phyloP scores from a whole-genome alignment of 2,329 filamentous ascomycete genomes.

The Septoria linicola region DNA sequence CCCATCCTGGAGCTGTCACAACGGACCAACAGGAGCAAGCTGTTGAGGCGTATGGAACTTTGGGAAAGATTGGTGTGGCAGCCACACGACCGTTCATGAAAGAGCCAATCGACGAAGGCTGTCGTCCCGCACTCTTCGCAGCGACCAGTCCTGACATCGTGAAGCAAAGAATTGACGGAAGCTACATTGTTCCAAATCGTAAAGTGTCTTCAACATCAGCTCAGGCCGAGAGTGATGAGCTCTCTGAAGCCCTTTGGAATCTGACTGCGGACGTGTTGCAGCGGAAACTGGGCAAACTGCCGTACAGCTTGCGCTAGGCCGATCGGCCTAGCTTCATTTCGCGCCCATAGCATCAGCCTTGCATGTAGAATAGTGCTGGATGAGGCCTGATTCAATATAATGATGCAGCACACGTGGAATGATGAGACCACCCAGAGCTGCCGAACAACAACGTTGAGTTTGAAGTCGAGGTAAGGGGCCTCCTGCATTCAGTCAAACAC shows the following conservation, averaged over 20 bases:
- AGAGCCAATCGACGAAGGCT: slow-evolving; percentile 50
- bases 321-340: too few species aligned
- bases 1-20: slow-evolving; percentile 50
- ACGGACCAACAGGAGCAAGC: slow-evolving; percentile 53
- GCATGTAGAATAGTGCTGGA: too few species aligned
- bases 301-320: too few species aligned
- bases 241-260: slow-evolving; percentile 48
- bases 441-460: slow-evolving; percentile 5
- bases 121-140: slow-evolving; percentile 50
- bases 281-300: slow-evolving; percentile 40
- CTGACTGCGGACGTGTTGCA: slow-evolving; percentile 48
- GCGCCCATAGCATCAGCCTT: too few species aligned
- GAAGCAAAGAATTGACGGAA: slow-evolving; percentile 47
- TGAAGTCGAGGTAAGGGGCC: slow-evolving; percentile 13
- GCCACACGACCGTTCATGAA: slow-evolving; percentile 50
- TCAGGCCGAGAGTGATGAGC: slow-evolving; percentile 45
- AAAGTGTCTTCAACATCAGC: slow-evolving; percentile 47
- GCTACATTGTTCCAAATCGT: slow-evolving; percentile 52
- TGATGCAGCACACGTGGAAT: too few species aligned
- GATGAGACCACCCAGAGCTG: too few species aligned
- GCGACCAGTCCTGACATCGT: slow-evolving; percentile 47
- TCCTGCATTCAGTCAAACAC: slow-evolving; percentile 17
- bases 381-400: too few species aligned
- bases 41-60: slow-evolving; percentile 50
- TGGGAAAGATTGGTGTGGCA: slow-evolving; percentile 49